Evolutionary conservation across 1,284 basidiomycete genomes (phyloP), one percentile per base, ranked within the genome.

Genomic region (Microstroma glucosiphilum): DNA sequence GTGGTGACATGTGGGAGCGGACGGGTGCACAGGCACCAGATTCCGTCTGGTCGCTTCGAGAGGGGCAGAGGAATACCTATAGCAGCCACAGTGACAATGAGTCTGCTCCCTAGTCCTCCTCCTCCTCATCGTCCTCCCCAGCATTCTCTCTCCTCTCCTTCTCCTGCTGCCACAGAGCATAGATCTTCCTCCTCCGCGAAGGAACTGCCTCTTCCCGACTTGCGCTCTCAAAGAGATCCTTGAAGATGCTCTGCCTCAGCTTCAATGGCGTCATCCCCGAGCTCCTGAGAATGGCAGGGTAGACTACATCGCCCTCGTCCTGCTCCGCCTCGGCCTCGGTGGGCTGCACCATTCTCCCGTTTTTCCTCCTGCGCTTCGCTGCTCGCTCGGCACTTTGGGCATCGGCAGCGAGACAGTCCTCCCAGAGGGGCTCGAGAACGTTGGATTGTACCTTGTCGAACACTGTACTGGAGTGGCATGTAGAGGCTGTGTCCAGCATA

Each of bases 401-500:
- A 30, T 23, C 15, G 12, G 65, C 65, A 0, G 63, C 54, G 7
- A 75, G 56, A 1, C 64, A 69, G 57, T 73, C 71, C 0, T 69
- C 65, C 40, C 76, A 58, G 42, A 92, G 80, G 2, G 89, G 89
- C 12, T 84, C 82, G 51, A 91, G 82, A 6, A 91, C 73, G 6
- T 86, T 82, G 13, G 83, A 82, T 73, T 88, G 84, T 30, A 92
- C 80, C 41, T 89, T 86, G 59, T 86, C 84, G 79, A 87, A 89
- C 1, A 88, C 87, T 23, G 83, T 81, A 25, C 82, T 85, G 23
- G 83, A 83, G 1, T 83, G 82, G 0, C 88, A 88, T 56, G 82
- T 84, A 1, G 90, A 86, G n/a, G 87, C 84, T 42, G 90, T 83
- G 23, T 74, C 74, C 69, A 90, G 79, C 80, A 91, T 89, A 9